Conservation (phyloP, 345 rosid genomes). For the Dovyalis caffra region DNA sequence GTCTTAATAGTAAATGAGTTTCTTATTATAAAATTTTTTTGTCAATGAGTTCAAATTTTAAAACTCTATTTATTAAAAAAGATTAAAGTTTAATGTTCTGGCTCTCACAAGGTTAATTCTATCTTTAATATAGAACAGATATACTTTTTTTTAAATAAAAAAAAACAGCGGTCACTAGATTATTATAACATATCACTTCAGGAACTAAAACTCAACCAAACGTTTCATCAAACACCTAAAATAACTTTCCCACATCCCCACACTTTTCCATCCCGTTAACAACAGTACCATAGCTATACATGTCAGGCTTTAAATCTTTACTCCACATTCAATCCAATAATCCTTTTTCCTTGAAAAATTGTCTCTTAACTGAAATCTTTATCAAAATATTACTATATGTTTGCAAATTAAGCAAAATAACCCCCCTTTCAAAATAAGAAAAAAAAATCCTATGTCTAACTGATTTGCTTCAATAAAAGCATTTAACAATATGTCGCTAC, state of each 20-base stretch:
- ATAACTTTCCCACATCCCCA: conserved; percentile 52
- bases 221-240: conserved; percentile 85
- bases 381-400: conserved; percentile 74
- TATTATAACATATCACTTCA: conserved; percentile 68
- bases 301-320: conserved; percentile 51
- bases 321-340: conserved; percentile 64
- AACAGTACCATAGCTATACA: conserved; percentile 58
- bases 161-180: too few relatives aligned
- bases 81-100: too few relatives aligned
- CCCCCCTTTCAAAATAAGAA: conserved; percentile 43
- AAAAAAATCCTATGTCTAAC: conserved; percentile 57
- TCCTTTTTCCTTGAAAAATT: conserved; percentile 49
- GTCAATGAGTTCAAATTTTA: too few relatives aligned
- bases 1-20: too few relatives aligned
- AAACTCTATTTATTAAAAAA: too few relatives aligned
- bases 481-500: too few relatives aligned
- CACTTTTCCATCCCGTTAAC: conserved; percentile 49
- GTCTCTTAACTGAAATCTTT: conserved; percentile 68
- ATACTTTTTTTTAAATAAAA: too few relatives aligned
- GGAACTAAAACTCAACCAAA: conserved; percentile 43
- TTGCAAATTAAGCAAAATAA: conserved; percentile 61
- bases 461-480: conserved; percentile 56
- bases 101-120: too few relatives aligned
- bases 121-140: too few relatives aligned
- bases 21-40: too few relatives aligned